These are phyloP conservation scores for Salvia sclarea DNA, from an alignment of 305 asterid genomes.

Conservation along the genomic window DNA sequence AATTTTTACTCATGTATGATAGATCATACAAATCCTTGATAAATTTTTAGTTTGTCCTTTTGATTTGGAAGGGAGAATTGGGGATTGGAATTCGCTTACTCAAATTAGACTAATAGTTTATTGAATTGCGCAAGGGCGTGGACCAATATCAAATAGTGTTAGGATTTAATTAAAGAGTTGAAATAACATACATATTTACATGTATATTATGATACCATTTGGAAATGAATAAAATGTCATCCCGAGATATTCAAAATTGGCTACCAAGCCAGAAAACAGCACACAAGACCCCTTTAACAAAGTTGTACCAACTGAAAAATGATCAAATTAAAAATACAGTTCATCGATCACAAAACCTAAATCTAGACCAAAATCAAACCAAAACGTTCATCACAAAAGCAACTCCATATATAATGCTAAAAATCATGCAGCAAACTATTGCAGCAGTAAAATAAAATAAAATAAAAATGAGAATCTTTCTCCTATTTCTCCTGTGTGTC, in stretches of 20 bases:
- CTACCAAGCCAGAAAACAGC: neutral
- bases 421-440: neutral
- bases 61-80: too few relatives aligned
- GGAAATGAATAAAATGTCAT: neutral
- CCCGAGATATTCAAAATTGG: too few relatives aligned
- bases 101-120: too few relatives aligned
- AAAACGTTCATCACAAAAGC: neutral
- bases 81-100: too few relatives aligned
- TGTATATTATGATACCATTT: too few relatives aligned
- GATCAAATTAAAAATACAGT: neutral
- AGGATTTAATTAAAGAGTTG: too few relatives aligned
- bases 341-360: slow-evolving; percentile 29
- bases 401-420: neutral
- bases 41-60: too few relatives aligned
- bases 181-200: too few relatives aligned
- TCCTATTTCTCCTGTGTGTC: slow-evolving; percentile 11
- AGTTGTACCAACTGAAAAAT: slow-evolving; percentile 15
- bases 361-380: slow-evolving; percentile 35
- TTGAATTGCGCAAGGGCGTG: too few relatives aligned
- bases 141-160: too few relatives aligned
- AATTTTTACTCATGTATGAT: too few relatives aligned
- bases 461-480: slow-evolving; percentile 15
- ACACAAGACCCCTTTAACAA: neutral
- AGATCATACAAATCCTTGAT: too few relatives aligned
- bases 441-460: neutral